phyloP scores from a whole-genome alignment of 495 filamentous ascomycete species.

The Thozetella sp. region DNA sequence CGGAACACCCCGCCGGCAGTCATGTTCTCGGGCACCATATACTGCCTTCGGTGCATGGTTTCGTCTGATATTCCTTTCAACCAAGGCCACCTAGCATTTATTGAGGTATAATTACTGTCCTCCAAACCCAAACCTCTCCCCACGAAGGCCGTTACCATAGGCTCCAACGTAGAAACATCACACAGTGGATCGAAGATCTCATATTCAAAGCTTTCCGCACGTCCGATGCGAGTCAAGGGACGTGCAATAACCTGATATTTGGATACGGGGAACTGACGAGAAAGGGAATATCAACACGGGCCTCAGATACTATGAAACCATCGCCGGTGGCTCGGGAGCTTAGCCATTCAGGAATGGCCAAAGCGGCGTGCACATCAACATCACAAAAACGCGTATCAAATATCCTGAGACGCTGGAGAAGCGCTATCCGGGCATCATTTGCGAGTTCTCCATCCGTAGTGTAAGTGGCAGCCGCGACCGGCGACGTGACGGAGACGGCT shows the following conservation, averaged over 20 bases:
- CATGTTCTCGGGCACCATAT: slow-evolving; percentile 94
- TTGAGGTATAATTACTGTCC: slow-evolving; percentile 88
- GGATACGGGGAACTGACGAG: slow-evolving; percentile 77
- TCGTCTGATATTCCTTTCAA: slow-evolving; percentile 93
- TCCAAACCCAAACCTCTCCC: slow-evolving; percentile 77
- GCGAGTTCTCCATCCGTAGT: slow-evolving; percentile 75
- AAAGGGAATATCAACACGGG: slow-evolving; percentile 63
- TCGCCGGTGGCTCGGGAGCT: slow-evolving; percentile 89
- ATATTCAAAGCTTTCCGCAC: slow-evolving; percentile 89
- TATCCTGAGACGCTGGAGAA: slow-evolving; percentile 93
- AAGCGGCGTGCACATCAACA: slow-evolving; percentile 89
- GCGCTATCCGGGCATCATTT: slow-evolving; percentile 84
- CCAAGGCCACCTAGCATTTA: slow-evolving; percentile 90
- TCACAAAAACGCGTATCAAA: slow-evolving; percentile 98
- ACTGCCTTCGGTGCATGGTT: slow-evolving; percentile 91
- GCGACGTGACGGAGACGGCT: slow-evolving; percentile 81
- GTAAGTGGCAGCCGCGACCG: slow-evolving; percentile 72
- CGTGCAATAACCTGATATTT: slow-evolving; percentile 90
- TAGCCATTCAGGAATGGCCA: slow-evolving; percentile 87
- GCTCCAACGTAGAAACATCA: slow-evolving; percentile 91
- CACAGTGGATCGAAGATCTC: slow-evolving; percentile 90
- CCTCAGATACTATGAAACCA: slow-evolving; percentile 99
- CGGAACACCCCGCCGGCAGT: slow-evolving; percentile 89
- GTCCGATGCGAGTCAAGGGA: slow-evolving; percentile 88
- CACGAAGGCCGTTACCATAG: slow-evolving; percentile 91